phyloP scores from a whole-genome alignment of 2,329 filamentous ascomycete species.

The Fusarium sacchari region DNA sequence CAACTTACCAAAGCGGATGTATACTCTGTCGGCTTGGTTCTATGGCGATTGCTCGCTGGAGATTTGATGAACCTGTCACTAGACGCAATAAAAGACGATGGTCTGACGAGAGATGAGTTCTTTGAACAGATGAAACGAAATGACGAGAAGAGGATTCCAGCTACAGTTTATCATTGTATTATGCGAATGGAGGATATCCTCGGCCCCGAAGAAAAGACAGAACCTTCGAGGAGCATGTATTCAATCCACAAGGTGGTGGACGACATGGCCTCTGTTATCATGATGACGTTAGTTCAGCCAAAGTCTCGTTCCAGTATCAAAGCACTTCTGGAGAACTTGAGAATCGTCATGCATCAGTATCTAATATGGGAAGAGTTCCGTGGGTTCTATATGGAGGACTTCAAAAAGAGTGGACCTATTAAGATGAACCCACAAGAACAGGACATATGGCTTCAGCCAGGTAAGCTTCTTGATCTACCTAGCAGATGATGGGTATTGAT shows the following conservation, averaged over 20 bases:
- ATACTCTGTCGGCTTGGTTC: background rate
- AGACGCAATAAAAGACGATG: background rate
- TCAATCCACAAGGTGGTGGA: background rate
- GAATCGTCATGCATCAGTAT: background rate
- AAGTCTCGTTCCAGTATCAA: background rate
- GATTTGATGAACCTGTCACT: background rate
- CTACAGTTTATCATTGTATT: background rate
- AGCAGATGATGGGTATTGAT: background rate
- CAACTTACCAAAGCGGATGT: background rate
- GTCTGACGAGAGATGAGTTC: background rate
- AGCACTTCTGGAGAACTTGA: background rate
- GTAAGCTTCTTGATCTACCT: rapidly evolving
- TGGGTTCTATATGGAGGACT: background rate
- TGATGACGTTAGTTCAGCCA: background rate
- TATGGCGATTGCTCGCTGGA: background rate
- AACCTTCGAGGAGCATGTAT: background rate
- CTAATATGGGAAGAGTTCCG: background rate
- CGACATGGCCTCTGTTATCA: background rate
- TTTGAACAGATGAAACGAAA: background rate
- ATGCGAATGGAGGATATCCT: background rate
- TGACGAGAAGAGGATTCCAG: background rate
- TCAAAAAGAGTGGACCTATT: background rate
- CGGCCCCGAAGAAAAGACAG: rapidly evolving
- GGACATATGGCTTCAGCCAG: background rate
- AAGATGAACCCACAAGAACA: background rate